Base-by-base conservation (phyloP, 495 filamentous ascomycete genomes). In the Hypoxylon crocopeplum region DNA sequence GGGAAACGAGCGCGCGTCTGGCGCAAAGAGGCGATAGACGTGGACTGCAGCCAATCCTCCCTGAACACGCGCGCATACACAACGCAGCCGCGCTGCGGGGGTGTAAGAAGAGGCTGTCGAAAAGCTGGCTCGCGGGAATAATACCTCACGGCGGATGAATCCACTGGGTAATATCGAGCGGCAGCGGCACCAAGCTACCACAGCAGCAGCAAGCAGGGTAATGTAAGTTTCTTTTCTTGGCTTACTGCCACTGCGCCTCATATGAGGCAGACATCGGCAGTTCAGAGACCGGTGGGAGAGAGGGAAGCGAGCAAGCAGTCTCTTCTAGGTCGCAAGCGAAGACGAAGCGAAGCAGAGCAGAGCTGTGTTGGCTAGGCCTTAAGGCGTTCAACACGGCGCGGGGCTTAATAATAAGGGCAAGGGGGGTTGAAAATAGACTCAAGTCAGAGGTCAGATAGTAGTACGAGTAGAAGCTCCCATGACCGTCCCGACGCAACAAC, bases 241-340 rank as follows among this genome's bases (percentile, higher is more conserved):
- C 48, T n/a, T 58, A 41, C 50, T 60, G 33, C 56, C 49, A 42
- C 55, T 55, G 40, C 21, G 52, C 56, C 29, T 50, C 54, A 56
- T 60, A 48, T 48, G 48, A 51, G 45, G 46, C 42, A 65, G 46
- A 52, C 62, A 59, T 65, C 62, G 62, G 62, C 62, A 65, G 56
- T 65, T 60, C 44, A 49, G 3, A 54, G 40, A 24, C 16, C 37
- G 48, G 48, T 11, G 13, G 21, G 40, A 34, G 13, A 38, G 27
- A 41, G 42, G 24, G 33, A 41, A 37, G 27, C 22, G 25, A 21
- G 55, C 5, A 59, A 52, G 40, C 6, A 33, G 13, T 25, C 19
- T 32, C 11, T 8, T 52, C 30, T n/a, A 44, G 29, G 22, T 38
- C 39, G 50, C 27, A 49, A 38, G 36, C 22, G 44, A 48, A 44